phyloP scores from a whole-genome alignment of 2,329 filamentous ascomycete genomes.

The Clarireedia sp. region DNA sequence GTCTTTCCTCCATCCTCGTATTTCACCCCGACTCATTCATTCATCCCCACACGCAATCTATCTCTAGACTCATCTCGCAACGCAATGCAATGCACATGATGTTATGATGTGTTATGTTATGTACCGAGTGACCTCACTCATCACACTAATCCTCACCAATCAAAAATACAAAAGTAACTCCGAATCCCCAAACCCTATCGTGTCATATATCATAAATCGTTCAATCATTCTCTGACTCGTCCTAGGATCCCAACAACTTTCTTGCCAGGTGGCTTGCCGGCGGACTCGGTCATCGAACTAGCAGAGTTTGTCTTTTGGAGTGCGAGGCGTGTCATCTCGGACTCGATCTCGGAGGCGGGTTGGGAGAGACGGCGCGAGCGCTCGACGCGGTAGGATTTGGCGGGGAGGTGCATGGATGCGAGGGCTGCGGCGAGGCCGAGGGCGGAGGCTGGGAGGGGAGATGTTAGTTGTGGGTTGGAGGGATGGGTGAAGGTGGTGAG shows the following conservation, averaged over 20 bases:
- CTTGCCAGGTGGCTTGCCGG: background rate
- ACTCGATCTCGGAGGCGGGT: background rate
- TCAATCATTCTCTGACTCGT: background rate
- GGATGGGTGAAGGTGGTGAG: no score
- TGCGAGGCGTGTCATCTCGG: background rate
- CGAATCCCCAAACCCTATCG: background rate
- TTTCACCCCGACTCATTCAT: no score
- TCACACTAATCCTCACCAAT: background rate
- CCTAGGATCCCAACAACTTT: slow-evolving; percentile 1
- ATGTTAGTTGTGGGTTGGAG: background rate
- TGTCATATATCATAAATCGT: background rate
- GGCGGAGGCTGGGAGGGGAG: background rate
- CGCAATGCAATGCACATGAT: background rate
- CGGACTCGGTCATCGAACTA: background rate
- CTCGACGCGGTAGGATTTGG: slow-evolving; percentile 6
- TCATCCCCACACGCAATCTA: background rate
- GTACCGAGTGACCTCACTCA: background rate
- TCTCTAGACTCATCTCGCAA: background rate
- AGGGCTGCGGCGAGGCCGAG: slow-evolving; percentile 5
- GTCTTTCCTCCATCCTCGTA: no score
- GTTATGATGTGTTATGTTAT: background rate
- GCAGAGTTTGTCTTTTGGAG: slow-evolving; percentile 5
- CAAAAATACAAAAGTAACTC: background rate
- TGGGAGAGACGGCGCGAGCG: slow-evolving; percentile 5
- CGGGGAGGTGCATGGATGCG: slow-evolving; percentile 6